phyloP scores from a whole-genome alignment of 2,329 filamentous ascomycete species.

The Teratosphaeria destructans region DNA sequence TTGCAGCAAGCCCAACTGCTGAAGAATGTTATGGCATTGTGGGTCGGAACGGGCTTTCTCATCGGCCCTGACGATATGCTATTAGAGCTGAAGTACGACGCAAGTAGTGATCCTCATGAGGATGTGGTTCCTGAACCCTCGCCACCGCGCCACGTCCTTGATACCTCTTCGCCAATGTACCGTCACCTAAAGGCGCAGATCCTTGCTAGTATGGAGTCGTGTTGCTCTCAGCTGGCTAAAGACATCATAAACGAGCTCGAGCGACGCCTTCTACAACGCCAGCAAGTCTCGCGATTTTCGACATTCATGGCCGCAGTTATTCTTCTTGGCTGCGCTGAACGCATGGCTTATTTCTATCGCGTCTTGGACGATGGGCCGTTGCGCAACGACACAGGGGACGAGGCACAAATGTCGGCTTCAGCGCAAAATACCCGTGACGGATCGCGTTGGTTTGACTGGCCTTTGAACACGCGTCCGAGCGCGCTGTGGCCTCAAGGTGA shows the following conservation, averaged over 20 bases:
- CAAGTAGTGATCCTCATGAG: slow-evolving; percentile 11
- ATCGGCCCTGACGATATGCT: slow-evolving; percentile 31
- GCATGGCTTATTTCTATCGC: slow-evolving; percentile 47
- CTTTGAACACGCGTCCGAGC: slow-evolving; percentile 42
- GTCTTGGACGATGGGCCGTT: slow-evolving; percentile 7
- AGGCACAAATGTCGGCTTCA: not conserved
- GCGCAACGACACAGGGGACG: not conserved
- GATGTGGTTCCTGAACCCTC: slow-evolving; percentile 17
- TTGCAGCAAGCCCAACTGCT: slow-evolving; percentile 35
- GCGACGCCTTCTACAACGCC: slow-evolving; percentile 47
- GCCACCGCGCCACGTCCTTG: not conserved
- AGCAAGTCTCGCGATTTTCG: slow-evolving; percentile 47
- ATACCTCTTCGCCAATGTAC: slow-evolving; percentile 21
- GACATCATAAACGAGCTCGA: slow-evolving; percentile 50
- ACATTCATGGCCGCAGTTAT: slow-evolving; percentile 51
- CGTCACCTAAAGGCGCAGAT: slow-evolving; percentile 44
- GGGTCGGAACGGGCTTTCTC: slow-evolving; percentile 46
- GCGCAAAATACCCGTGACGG: not conserved
- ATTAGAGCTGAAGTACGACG: slow-evolving; percentile 42
- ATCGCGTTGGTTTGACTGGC: slow-evolving; percentile 31
- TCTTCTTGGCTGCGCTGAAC: slow-evolving; percentile 48
- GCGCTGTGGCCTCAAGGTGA: slow-evolving; percentile 47
- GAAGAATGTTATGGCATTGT: slow-evolving; percentile 44
- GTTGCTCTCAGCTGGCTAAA: slow-evolving; percentile 42
- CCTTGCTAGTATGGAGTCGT: slow-evolving; percentile 45